Base-by-base conservation (phyloP, 2,329 filamentous ascomycete genomes). In the Cercospora sojina region DNA sequence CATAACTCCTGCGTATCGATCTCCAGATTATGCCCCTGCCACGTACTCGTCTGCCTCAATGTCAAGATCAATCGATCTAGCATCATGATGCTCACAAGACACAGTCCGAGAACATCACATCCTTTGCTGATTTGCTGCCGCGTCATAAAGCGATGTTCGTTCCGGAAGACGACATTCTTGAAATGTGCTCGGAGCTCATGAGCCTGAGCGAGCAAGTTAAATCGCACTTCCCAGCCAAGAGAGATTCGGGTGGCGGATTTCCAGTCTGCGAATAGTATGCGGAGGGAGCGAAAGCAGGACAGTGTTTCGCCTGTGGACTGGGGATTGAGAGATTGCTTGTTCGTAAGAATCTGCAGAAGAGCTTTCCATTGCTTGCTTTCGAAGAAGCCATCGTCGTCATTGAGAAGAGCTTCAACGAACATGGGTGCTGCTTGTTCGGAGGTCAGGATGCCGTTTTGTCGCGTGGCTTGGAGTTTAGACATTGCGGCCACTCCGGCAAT, bases 401-500 rank as follows among this genome's bases (percentile, higher is more conserved):
- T 66, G 25, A 66, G 59, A 18, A 68, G 56, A 31, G 66, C 66
- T 59, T 68, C 66, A 8, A 68, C 66, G 35, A 66, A 68, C 64
- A 68, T 65, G 9, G 66, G 64, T 10, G 60, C 66, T 59, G 66
- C 64, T 61, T 65, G 63, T 43, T 59, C 35, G 5, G 62, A 56
- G 1, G 47, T 59, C 27, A 55, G 25, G n/a, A 47, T 32, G n/a
- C 38, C 38, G 16, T 32, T 18, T n/a, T 59, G 29, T 23, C 53
- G 32, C 12, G 20, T 35, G 12, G 35, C 60, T 16, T 66, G 67
- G 0, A 66, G 27, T 38, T 65, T 64, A 9, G 64, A 64, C 64
- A 69, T 67, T 25, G 64, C 67, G 5, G 64, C 64, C 13, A 65
- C 67, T 27, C 64, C 67, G 18, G 67, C 64, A 8, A 67, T 63